A percentile compares a stretch with the other conserved stretches of the same genome.
Evolutionary conservation across 1,284 basidiomycete species (phyloP).

Genomic region (Wolfiporia cocos): DNA sequence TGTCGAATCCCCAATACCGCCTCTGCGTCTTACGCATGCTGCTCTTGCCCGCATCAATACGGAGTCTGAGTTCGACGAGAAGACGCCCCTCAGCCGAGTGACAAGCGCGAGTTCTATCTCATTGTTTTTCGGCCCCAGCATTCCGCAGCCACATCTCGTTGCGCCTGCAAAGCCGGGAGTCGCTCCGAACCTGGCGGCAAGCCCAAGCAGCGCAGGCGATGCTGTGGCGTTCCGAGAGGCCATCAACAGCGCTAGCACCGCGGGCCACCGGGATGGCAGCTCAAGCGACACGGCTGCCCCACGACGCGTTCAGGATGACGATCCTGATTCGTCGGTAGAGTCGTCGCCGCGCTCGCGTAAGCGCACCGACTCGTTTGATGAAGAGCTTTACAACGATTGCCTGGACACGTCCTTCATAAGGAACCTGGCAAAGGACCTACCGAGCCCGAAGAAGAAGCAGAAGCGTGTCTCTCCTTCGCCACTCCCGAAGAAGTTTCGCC

Average conservation of each 20-base stretch:
- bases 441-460: conserved; percentile 48
- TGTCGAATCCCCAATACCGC: conserved; percentile 22
- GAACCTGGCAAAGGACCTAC: conserved; percentile 47
- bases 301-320: too few species aligned
- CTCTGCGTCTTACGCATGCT: conserved; percentile 16
- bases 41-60: conserved; percentile 22
- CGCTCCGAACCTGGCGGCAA: too few species aligned
- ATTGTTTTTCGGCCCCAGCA: conserved; percentile 67
- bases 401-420: conserved; percentile 45
- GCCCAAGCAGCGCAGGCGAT: too few species aligned
- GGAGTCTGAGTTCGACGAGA: too few species aligned
- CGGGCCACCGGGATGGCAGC: too few species aligned
- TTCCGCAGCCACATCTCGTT: too few species aligned
- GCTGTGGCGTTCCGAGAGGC: too few species aligned
- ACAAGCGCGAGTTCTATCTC: conserved; percentile 54
- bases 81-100: too few species aligned
- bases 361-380: conserved; percentile 24
- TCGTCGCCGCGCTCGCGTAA: conserved; percentile 18
- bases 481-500: conserved; percentile 62
- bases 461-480: conserved; percentile 25
- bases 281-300: too few species aligned
- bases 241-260: too few species aligned
- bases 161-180: too few species aligned
- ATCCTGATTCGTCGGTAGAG: conserved; percentile 10
- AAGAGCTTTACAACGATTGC: conserved; percentile 49